Evolutionary conservation across 257 asterid species (phyloP).

Genomic region (Solanum bulbocastanum): DNA sequence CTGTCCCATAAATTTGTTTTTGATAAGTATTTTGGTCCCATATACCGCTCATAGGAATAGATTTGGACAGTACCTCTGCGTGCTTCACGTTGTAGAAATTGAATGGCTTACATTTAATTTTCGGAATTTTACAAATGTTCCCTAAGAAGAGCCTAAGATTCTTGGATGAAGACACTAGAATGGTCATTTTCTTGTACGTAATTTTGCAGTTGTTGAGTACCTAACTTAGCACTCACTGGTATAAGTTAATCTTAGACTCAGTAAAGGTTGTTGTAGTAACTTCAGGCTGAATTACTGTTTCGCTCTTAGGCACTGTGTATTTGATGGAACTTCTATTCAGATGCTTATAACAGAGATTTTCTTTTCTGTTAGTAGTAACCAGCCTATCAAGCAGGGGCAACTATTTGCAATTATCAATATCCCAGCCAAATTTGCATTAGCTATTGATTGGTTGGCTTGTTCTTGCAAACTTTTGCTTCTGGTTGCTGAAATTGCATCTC

Average conservation of each 20-base stretch:
- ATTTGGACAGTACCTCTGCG: background rate
- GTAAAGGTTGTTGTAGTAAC: background rate
- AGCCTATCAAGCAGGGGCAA: background rate
- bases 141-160: background rate
- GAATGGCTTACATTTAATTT: background rate
- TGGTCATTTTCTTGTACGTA: background rate
- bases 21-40: background rate
- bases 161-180: background rate
- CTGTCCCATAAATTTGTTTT: background rate
- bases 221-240: background rate
- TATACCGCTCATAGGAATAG: background rate
- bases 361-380: background rate
- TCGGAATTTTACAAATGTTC: background rate
- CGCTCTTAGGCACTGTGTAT: background rate
- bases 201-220: background rate
- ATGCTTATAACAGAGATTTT: background rate
- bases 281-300: background rate
- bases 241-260: background rate
- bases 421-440: background rate
- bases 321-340: background rate
- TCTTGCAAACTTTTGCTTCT: background rate
- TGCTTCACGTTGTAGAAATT: background rate
- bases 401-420: background rate
- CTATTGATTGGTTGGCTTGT: background rate
- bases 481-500: background rate